Base-by-base conservation (phyloP, 768 basidiomycete species). In the Boletus sp. region DNA sequence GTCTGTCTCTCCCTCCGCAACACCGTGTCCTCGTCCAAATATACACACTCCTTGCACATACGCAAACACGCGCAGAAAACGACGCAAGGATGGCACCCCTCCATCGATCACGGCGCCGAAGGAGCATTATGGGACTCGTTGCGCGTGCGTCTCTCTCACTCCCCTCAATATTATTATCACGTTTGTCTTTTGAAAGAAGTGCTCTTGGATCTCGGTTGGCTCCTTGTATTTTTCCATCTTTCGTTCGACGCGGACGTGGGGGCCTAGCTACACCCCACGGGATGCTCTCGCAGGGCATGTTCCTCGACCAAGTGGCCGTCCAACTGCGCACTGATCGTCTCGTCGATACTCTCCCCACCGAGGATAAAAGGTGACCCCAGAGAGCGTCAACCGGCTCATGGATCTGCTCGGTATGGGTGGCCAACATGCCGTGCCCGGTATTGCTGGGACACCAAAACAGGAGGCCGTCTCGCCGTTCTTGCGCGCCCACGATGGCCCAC, bases 91-190 rank as follows among this genome's bases (percentile, higher is more conserved):
- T 98, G 90, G 87, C 82, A 88, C 49, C 85, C 0, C 74, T 99
- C 53, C 19, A 75, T 98, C 9, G 97, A 99, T 70, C 98, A 99
- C 65, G 96, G 97, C 5, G 84, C 78, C 32, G 82, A 85, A 51
- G 77, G 82, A 49, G 80, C 77, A 8, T 88, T 82, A 61, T 83
- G 82, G 1, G 75, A 84, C 58, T 92, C 90, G 4, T 87, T 97
- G 73, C 75, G 97, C 57, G 96, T 95, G 63, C 61, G 89, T 75
- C 19, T 19, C 17, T n/a, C n/a, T n/a, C n/a, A n/a, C n/a, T n/a
- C n/a, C n/a, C n/a, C n/a, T n/a, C n/a, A n/a, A n/a, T n/a, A n/a
- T n/a, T n/a, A n/a, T n/a, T n/a, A n/a, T 33, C 21, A 0, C 4
- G 39, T 15, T 27, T 23, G n/a, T 40, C 91, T 90, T 67, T 77